phyloP scores from a whole-genome alignment of 2,329 filamentous ascomycete species.

The Plenodomus biglobosus region DNA sequence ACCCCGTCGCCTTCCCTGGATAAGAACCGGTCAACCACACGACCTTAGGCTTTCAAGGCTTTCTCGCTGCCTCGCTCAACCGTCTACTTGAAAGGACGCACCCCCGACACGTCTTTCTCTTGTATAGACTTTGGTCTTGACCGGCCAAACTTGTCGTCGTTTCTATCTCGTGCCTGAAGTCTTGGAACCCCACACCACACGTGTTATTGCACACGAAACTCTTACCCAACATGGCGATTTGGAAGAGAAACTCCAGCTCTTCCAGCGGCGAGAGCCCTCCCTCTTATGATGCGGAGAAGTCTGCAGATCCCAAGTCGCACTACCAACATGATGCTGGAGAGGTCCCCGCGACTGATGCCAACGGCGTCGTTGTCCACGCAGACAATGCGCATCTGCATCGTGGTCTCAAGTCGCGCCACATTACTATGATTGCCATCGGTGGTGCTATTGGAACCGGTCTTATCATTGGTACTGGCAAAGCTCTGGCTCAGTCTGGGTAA shows the following conservation, averaged over 20 bases:
- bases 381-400: constrained; percentile 51
- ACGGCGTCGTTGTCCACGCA: constrained; percentile 30
- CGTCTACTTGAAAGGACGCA: constrained; percentile 14
- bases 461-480: constrained; percentile 65
- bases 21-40: constrained; percentile 20
- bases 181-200: constrained; percentile 4
- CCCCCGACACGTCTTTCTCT: constrained; percentile 2
- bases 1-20: constrained; percentile 19
- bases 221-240: constrained; percentile 27
- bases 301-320: constrained; percentile 13
- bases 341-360: constrained; percentile 13
- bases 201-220: constrained; percentile 1
- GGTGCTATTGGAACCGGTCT: constrained; percentile 73
- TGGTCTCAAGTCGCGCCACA: constrained; percentile 57
- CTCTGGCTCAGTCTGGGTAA: constrained; percentile 51
- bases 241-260: constrained; percentile 31
- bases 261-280: constrained; percentile 33
- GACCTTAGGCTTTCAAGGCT: constrained; percentile 16
- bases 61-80: constrained; percentile 18
- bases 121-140: neutral
- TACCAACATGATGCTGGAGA: constrained; percentile 19
- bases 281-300: constrained; percentile 21
- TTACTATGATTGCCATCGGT: constrained; percentile 70
- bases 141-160: constrained; percentile 9
- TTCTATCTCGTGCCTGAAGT: constrained; percentile 3